These are phyloP conservation scores for Fusarium tjaetaba DNA, from an alignment of 2,329 filamentous ascomycete species.

Conservation along the genomic window DNA sequence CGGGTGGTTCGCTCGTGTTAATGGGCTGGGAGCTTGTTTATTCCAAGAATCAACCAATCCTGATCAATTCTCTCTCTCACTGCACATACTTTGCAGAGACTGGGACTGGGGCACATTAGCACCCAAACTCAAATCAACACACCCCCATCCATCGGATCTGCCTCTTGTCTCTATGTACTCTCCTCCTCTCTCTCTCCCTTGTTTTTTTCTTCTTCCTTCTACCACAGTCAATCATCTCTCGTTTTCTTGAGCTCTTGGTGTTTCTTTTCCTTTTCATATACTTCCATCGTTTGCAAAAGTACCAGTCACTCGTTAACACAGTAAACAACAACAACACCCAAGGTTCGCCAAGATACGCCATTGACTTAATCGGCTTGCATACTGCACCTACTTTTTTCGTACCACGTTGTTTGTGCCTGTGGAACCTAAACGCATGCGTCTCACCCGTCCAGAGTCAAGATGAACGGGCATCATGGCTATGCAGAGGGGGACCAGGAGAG, in stretches of 20 bases:
- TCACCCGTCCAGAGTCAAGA: conserved; percentile 19
- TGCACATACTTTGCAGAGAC: conserved; percentile 20
- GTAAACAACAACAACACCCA: conserved; percentile 4
- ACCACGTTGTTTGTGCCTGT: not conserved
- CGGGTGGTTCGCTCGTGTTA: not conserved
- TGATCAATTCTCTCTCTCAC: too few species aligned
- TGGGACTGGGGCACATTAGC: conserved; percentile 19
- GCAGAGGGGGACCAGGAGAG: conserved; percentile 33
- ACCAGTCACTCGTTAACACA: conserved; percentile 29
- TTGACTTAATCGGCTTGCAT: not conserved
- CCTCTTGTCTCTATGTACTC: not conserved
- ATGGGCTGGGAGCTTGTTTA: conserved; percentile 12
- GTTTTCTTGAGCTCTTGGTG: conserved; percentile 21
- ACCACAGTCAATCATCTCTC: conserved; percentile 17
- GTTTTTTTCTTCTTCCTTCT: not conserved
- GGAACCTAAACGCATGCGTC: conserved; percentile 31
- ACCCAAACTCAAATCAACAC: conserved; percentile 23
- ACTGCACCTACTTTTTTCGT: not conserved
- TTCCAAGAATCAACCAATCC: conserved; percentile 21
- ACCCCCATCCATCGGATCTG: not conserved
- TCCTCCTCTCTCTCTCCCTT: conserved; percentile 18
- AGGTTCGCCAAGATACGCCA: conserved; percentile 10
- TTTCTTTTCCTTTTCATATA: conserved; percentile 9
- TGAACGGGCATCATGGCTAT: conserved; percentile 44
- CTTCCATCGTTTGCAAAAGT: not conserved